Conservation (phyloP, 495 filamentous ascomycete species). For the Ramalina peruviana region DNA sequence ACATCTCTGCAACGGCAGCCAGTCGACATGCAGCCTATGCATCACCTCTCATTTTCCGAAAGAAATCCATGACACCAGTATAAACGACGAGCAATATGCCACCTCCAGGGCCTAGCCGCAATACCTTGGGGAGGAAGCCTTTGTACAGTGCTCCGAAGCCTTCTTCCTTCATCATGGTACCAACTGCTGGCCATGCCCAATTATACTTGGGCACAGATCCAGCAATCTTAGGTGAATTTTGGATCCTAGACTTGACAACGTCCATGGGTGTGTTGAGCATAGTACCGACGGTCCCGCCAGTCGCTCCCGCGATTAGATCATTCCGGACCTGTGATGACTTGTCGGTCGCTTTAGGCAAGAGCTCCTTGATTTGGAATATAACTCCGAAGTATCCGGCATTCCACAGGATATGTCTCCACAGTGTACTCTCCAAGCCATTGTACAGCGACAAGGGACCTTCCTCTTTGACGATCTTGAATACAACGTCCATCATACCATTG, state of each 20-base stretch:
- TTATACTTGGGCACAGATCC: slow-evolving; percentile 86
- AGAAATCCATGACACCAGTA: slow-evolving; percentile 89
- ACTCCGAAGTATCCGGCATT: slow-evolving; percentile 96
- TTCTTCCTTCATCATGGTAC: slow-evolving; percentile 81
- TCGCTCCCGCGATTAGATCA: slow-evolving; percentile 70
- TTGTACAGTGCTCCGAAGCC: slow-evolving; percentile 90
- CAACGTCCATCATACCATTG: slow-evolving; percentile 81
- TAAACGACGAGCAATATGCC: slow-evolving; percentile 89
- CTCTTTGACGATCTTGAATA: slow-evolving; percentile 66
- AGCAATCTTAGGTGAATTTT: slow-evolving; percentile 72
- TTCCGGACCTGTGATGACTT: slow-evolving; percentile 72
- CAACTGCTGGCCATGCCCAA: slow-evolving; percentile 84
- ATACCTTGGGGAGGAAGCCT: slow-evolving; percentile 91
- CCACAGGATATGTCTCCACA: slow-evolving; percentile 97
- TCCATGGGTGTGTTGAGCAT: slow-evolving; percentile 94
- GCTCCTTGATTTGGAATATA: slow-evolving; percentile 84
- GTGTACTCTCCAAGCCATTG: slow-evolving; percentile 87
- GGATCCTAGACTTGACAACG: slow-evolving; percentile 94
- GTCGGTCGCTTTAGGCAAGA: slow-evolving; percentile 64
- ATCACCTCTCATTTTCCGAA: slow-evolving; percentile 36
- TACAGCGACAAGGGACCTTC: slow-evolving; percentile 86
- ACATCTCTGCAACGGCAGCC: too few relatives aligned
- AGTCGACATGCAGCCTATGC: neutral
- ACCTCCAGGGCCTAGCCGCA: slow-evolving; percentile 75
- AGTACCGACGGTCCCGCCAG: slow-evolving; percentile 86